Conservation (phyloP, 805 yeast species). For the Saturnispora sekii region DNA sequence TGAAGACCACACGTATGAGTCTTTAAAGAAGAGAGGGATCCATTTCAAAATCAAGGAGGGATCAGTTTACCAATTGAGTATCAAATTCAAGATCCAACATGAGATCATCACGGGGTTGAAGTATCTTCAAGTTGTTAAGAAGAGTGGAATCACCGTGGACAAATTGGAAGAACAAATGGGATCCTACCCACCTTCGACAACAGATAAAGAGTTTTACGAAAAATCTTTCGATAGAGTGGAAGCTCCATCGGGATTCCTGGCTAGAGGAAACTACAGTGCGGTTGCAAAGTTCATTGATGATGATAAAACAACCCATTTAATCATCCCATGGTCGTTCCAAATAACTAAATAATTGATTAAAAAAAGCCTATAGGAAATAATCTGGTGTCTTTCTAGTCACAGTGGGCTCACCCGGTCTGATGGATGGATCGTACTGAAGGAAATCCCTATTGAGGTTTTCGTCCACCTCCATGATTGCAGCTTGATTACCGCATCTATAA, state of each 20-base stretch:
- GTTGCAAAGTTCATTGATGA: slow-evolving; percentile 79
- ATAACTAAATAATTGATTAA: slow-evolving; percentile 43
- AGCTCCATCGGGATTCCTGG: slow-evolving; percentile 85
- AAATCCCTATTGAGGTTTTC: slow-evolving; percentile 87
- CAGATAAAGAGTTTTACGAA: slow-evolving; percentile 73
- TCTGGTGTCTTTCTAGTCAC: slow-evolving; percentile 96
- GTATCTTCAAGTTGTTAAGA: slow-evolving; percentile 75
- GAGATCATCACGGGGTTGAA: slow-evolving; percentile 78
- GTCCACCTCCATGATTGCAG: slow-evolving; percentile 97
- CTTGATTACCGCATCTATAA: slow-evolving; percentile 96
- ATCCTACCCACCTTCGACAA: slow-evolving; percentile 82
- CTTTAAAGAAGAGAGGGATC: slow-evolving; percentile 41
- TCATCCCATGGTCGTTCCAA: slow-evolving; percentile 78
- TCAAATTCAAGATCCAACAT: slow-evolving; percentile 78
- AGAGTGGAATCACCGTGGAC: slow-evolving; percentile 81
- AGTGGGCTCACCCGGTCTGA: slow-evolving; percentile 96
- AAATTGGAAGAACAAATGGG: slow-evolving; percentile 84
- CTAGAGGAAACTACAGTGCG: slow-evolving; percentile 80
- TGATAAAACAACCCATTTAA: slow-evolving; percentile 64
- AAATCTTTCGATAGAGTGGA: slow-evolving; percentile 59
- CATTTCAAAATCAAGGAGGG: slow-evolving; percentile 73
- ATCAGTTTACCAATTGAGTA: slow-evolving; percentile 58
- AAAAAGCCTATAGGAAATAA: slow-evolving; percentile 63
- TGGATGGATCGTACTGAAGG: slow-evolving; percentile 91
- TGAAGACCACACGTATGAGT: slow-evolving; percentile 43